Evolutionary conservation across 208 protist genomes (phyloP).

Genomic region (Trypanosoma lewisi): DNA sequence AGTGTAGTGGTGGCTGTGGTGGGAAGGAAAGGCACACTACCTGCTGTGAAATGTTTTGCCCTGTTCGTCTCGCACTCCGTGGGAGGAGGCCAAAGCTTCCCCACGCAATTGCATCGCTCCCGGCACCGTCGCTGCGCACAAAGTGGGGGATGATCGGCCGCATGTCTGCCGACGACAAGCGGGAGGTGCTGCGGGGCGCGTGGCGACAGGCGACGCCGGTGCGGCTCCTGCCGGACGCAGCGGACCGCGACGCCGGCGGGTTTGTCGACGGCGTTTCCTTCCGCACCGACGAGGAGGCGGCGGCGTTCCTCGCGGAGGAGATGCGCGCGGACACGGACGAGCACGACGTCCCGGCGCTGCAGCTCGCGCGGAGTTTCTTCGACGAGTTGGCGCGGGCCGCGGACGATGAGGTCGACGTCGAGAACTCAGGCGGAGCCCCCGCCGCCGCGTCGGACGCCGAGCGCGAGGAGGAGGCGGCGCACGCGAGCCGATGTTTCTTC

Average conservation of each 20-base stretch:
- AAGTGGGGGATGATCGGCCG: slow-evolving; percentile 16
- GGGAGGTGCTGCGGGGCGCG: slow-evolving; percentile 45
- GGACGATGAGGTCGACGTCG: slow-evolving; percentile 59
- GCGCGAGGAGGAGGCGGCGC: slow-evolving; percentile 47
- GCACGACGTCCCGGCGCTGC: slow-evolving; percentile 37
- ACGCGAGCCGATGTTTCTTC: slow-evolving; percentile 73
- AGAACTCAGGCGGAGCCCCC: slow-evolving; percentile 21
- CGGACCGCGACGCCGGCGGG: slow-evolving; percentile 45
- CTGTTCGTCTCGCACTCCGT: not conserved
- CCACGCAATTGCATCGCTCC: slow-evolving; percentile 5
- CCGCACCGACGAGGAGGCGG: slow-evolving; percentile 56
- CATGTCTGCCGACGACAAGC: slow-evolving; percentile 34
- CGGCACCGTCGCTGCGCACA: slow-evolving; percentile 12
- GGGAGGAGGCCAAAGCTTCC: not conserved
- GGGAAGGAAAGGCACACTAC: too few relatives aligned
- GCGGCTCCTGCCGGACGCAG: slow-evolving; percentile 34
- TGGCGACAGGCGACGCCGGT: slow-evolving; percentile 52
- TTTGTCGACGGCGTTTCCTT: slow-evolving; percentile 46
- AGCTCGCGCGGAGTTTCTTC: slow-evolving; percentile 63
- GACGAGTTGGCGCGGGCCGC: slow-evolving; percentile 52
- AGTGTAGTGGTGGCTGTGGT: too few relatives aligned
- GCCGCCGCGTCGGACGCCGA: slow-evolving; percentile 41
- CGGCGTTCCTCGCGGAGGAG: slow-evolving; percentile 52
- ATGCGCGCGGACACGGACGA: slow-evolving; percentile 35
- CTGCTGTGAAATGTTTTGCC: slow-evolving; percentile 17